Conservation (phyloP, 1,139 yeast species). For the Groenewaldozyma auringiensis region DNA sequence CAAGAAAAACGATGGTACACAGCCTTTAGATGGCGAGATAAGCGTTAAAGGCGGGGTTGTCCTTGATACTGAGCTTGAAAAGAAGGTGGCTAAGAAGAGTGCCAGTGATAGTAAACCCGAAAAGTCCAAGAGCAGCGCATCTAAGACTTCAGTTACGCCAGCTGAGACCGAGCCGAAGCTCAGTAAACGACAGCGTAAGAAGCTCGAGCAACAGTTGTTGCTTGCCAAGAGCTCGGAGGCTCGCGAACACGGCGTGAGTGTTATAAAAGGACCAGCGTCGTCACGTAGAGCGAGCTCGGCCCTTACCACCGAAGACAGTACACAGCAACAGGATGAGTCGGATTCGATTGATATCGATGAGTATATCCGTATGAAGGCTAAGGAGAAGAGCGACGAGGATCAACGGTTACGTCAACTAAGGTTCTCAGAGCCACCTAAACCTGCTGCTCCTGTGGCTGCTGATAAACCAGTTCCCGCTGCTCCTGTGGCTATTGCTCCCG, state of each 20-base stretch:
- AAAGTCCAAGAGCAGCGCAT: not conserved
- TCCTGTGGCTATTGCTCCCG: too few relatives aligned
- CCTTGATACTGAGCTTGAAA: not conserved
- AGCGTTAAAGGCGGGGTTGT: not conserved
- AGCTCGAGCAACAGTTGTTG: constrained; percentile 5
- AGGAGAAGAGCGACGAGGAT: constrained; percentile 1
- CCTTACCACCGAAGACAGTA: not conserved
- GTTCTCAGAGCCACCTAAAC: not conserved
- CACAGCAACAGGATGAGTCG: not conserved
- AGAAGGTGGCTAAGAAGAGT: not conserved
- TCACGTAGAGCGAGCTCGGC: constrained; percentile 1
- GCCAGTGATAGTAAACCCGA: not conserved
- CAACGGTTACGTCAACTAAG: constrained; percentile 3
- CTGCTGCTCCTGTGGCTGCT: not conserved
- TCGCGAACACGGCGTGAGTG: constrained; percentile 3
- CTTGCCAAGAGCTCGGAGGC: constrained; percentile 3
- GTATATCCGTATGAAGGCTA: not conserved
- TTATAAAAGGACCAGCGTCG: constrained; percentile 2
- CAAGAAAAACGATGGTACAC: not conserved
- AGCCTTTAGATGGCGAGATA: not conserved
- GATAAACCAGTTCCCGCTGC: not conserved
- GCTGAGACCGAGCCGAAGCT: constrained; percentile 2
- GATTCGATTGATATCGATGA: not conserved
- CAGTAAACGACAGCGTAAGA: constrained; percentile 2
- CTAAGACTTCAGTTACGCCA: not conserved